Conservation (phyloP, 805 yeast species). For the Candida gorgasii region DNA sequence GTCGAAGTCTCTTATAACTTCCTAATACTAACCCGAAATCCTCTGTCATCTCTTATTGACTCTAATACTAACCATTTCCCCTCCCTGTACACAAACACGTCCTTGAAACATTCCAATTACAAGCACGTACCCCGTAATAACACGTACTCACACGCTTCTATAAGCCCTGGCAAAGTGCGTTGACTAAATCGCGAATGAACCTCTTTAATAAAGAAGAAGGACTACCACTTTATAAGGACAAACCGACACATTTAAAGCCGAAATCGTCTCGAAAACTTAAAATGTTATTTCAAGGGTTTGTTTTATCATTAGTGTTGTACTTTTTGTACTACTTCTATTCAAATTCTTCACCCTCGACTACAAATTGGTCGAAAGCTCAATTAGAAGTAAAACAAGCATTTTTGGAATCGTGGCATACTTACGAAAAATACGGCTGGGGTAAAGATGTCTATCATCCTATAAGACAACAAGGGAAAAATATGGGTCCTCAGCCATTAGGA, state of each 20-base stretch:
- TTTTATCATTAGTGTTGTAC: constrained; percentile 43
- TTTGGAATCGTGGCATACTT: constrained; percentile 74
- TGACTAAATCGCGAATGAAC: constrained; percentile 5
- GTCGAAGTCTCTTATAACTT: too few species aligned
- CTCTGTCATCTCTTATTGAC: too few species aligned
- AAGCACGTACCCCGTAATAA: too few species aligned
- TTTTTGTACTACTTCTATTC: constrained; percentile 28
- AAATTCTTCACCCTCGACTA: constrained; percentile 4
- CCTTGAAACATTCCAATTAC: too few species aligned
- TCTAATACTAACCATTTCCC: too few species aligned
- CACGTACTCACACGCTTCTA: too few species aligned
- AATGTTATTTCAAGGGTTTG: constrained; percentile 47
- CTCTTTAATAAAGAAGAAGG: constrained; percentile 11
- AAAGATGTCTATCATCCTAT: constrained; percentile 74
- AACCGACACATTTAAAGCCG: constrained; percentile 21
- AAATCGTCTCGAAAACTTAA: constrained; percentile 16
- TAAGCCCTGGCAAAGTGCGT: too few species aligned
- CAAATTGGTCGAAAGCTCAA: constrained; percentile 50
- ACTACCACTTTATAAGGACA: constrained; percentile 38
- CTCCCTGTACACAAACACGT: too few species aligned
- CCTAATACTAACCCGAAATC: too few species aligned
- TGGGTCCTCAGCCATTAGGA: constrained; percentile 83
- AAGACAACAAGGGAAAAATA: constrained; percentile 60
- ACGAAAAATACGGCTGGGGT: constrained; percentile 80
- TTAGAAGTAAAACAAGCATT: constrained; percentile 66